Conservation (phyloP, 257 asterid species). For the Solanum bulbocastanum region DNA sequence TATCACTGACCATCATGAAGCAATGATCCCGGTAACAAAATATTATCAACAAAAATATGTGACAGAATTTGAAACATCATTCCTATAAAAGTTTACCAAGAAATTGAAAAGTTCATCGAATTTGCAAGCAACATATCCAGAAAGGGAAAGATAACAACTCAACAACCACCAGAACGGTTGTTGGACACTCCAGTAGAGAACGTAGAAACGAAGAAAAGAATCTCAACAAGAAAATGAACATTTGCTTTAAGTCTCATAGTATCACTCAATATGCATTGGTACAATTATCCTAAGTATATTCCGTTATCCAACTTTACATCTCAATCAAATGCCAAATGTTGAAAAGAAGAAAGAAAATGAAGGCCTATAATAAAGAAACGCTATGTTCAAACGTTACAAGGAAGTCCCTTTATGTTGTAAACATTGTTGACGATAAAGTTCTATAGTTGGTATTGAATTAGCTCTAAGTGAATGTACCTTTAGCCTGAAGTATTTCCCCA, state of each 20-base stretch:
- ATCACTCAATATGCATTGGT: conserved; percentile 13
- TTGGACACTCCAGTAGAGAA: not conserved
- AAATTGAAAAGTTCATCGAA: not conserved
- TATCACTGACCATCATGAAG: not conserved
- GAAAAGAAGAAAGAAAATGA: conserved; percentile 10
- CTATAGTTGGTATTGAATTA: conserved; percentile 19
- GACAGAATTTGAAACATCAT: not conserved
- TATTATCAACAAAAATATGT: not conserved
- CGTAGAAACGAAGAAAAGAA: not conserved
- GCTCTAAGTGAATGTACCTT: conserved; percentile 20
- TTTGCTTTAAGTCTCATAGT: not conserved
- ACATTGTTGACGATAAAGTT: conserved; percentile 17
- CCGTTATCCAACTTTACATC: conserved; percentile 32
- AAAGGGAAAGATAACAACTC: not conserved
- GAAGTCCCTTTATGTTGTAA: conserved; percentile 14
- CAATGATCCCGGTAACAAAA: not conserved
- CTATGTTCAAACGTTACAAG: conserved; percentile 34
- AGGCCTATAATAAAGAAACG: conserved; percentile 24
- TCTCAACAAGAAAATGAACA: not conserved
- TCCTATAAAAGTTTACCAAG: not conserved
- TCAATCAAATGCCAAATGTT: conserved; percentile 22
- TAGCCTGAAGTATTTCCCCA: conserved; percentile 22
- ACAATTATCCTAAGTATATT: conserved; percentile 18
- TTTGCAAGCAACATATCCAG: conserved; percentile 2
- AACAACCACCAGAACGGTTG: not conserved